Base-by-base conservation (phyloP, 2,329 filamentous ascomycete genomes). In the Penicillium sp. region DNA sequence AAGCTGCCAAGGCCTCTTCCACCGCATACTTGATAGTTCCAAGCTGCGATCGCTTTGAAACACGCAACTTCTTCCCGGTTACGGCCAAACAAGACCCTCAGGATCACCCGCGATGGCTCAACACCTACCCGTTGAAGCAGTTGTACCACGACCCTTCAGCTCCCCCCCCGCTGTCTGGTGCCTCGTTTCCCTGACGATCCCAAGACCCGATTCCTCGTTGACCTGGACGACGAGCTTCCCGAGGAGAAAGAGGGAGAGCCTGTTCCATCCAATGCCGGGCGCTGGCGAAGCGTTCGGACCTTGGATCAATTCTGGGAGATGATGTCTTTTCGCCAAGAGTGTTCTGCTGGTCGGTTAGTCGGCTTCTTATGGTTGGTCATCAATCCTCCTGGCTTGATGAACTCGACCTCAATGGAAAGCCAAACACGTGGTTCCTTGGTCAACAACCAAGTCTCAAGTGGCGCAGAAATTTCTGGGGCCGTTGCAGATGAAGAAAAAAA, bases 251-350 rank as follows among this genome's bases (percentile, higher is more conserved):
- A 63, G 7, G 55, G 57, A 2, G 67, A 61, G 40, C 71, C 61
- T 61, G 69, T 60, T 55, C 69, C 62, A 54, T 75, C 83, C 61
- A 80, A 78, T 26, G 75, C 77, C 3, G 89, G 89, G 0, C 80
- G 84, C 53, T 99, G 94, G 94, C 89, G 86, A 69, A 91, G 88
- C 56, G 86, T 97, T 23, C 87, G 82, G 68, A 89, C 85, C 0
- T 76, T 99, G 38, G 89, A 92, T n/a, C 86, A 92, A 62, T 99
- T 99, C 67, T 99, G 94, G 94, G 94, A 99, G 58, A 89, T 96
- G 82, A 97, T 99, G 93, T 88, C 92, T 0, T 97, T 90, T 68
- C 82, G 94, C 53, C 94, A 97, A 70, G 94, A 99, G 69, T 99
- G 94, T 68, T 96, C 92, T 0, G 90, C 91, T 32, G 95, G 94